Base-by-base conservation (phyloP, 495 filamentous ascomycete species). In the Talaromyces borbonicus region DNA sequence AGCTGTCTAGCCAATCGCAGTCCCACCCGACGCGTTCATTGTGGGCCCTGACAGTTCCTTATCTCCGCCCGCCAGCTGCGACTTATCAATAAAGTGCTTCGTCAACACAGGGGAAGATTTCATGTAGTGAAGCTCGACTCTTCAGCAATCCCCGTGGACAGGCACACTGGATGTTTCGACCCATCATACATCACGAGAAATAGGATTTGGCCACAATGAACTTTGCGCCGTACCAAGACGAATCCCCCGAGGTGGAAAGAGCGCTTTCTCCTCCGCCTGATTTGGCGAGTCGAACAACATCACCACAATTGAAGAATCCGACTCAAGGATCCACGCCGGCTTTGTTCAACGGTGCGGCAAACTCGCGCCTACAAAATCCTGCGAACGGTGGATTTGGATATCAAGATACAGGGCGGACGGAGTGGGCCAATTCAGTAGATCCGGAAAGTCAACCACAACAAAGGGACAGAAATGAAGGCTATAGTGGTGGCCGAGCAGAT, bases 211-310 rank as follows among this genome's bases (percentile, higher is more conserved):
- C 4, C 23, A 43, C 41, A 29, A 93, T 93, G 85, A 87, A 95
- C 65, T 97, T 97, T 65, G 90, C 90, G 22, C 90, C 90, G 24
- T 97, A 97, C 66, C 90, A 97, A 72, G 78, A 88, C 65, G 81
- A 81, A 48, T 81, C 84, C 9, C 88, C 88, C 18, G 87, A 90
- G 71, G 70, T 77, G 54, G 75, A 75, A 56, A 77, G 85, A 52
- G 78, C 79, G 35, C 76, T 83, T 62, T 90, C 82, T 12, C 87
- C 79, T 31, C 80, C 73, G 50, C 69, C 58, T n/a, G n/a, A n/a
- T n/a, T n/a, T n/a, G n/a, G n/a, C n/a, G n/a, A n/a, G n/a, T 48
- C 62, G 69, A 48, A 51, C 73, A 25, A 74, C 72, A 47, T 75
- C 78, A 5, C 77, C 76, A 47, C 38, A 44, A 11, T 15, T 27